These are phyloP conservation scores for Coemansia sp. DNA, from an alignment of 192 early-diverging fungal species.

Conservation along the genomic window DNA sequence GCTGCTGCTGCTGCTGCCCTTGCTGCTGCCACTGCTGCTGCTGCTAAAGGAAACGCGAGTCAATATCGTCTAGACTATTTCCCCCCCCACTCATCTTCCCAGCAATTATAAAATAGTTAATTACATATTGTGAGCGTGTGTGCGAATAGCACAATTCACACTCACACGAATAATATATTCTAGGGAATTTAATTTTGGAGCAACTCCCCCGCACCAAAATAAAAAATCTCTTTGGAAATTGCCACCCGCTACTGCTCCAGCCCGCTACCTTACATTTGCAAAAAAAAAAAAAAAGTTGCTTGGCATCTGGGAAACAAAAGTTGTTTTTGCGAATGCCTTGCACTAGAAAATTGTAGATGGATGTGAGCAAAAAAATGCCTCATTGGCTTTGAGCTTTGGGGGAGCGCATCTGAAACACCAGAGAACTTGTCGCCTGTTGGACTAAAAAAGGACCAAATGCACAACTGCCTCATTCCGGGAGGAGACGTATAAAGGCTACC, in stretches of 20 bases:
- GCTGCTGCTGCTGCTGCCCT: constrained; percentile 40
- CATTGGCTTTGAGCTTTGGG: neutral
- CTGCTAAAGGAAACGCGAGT: constrained; percentile 19
- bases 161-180: neutral
- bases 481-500: neutral
- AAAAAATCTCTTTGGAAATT: neutral
- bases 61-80: too few relatives aligned
- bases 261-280: too few relatives aligned
- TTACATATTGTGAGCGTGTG: neutral
- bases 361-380: neutral
- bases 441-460: neutral
- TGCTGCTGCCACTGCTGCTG: constrained; percentile 34
- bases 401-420: neutral
- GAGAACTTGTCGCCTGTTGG: neutral
- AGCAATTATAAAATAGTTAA: too few relatives aligned
- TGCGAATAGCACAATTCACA: neutral
- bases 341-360: neutral
- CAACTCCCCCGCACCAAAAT: neutral
- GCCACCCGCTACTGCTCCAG: neutral
- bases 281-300: neutral
- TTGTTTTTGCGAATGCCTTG: neutral
- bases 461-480: neutral
- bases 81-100: too few relatives aligned
- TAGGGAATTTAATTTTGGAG: neutral
- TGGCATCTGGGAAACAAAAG: neutral